phyloP scores from a whole-genome alignment of 75 land plant species.

The Cupressus sempervirens region DNA sequence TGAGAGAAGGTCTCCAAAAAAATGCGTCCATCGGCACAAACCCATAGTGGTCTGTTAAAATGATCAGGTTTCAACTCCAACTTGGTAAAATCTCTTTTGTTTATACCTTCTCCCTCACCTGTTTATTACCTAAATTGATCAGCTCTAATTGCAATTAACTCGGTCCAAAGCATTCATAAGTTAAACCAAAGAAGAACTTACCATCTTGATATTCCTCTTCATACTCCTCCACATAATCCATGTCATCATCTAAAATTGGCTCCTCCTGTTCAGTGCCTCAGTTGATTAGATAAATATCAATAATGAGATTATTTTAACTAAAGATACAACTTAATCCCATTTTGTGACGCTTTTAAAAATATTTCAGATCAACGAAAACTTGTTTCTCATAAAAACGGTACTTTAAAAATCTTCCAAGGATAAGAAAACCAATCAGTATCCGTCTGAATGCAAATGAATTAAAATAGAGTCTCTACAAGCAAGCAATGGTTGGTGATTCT shows the following conservation, averaged over 20 bases:
- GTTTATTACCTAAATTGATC: constrained; percentile 6
- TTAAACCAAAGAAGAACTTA: constrained; percentile 8
- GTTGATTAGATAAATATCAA: background rate
- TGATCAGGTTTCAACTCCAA: constrained; percentile 91
- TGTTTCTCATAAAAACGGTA: background rate
- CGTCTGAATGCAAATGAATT: background rate
- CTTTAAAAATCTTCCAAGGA: background rate
- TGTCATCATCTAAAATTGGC: constrained; percentile 14
- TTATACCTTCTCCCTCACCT: constrained; percentile 37
- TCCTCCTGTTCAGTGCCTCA: constrained; percentile 1
- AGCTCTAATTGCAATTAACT: background rate
- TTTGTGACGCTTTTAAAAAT: too few species aligned
- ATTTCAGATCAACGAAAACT: background rate
- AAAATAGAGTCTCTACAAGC: background rate
- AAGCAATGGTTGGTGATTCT: background rate
- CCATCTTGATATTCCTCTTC: constrained; percentile 22
- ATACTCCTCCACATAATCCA: constrained; percentile 15
- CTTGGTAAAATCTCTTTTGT: constrained; percentile 85
- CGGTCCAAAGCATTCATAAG: constrained; percentile 22
- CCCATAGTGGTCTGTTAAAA: constrained; percentile 90
- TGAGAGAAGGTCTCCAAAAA: constrained; percentile 93
- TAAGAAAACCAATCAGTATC: background rate
- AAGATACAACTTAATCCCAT: background rate
- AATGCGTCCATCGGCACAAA: constrained; percentile 92
- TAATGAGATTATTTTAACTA: background rate